These are phyloP conservation scores for Trichophyton equinum DNA, from an alignment of 2,329 filamentous ascomycete genomes.

Conservation along the genomic window DNA sequence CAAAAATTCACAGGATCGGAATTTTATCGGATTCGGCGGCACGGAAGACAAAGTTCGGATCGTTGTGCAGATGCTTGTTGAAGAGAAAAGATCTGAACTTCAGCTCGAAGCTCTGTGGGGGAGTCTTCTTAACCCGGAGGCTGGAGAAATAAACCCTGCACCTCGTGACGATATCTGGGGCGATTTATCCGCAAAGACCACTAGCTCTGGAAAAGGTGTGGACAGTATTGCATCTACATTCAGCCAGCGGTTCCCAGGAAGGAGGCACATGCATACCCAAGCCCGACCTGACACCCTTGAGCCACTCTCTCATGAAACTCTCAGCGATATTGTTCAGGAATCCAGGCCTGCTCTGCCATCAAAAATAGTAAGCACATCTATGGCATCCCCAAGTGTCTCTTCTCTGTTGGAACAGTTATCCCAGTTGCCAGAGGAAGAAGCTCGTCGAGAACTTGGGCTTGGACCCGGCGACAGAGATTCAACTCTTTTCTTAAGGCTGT, in stretches of 20 bases:
- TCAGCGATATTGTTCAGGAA: neutral
- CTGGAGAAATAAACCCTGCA: conserved; percentile 19
- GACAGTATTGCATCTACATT: neutral
- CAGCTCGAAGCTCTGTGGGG: conserved; percentile 55
- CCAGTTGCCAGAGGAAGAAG: conserved; percentile 21
- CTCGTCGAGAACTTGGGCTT: conserved; percentile 25
- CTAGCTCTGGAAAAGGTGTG: neutral
- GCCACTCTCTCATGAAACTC: neutral
- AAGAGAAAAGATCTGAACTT: conserved; percentile 55
- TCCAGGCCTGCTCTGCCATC: neutral
- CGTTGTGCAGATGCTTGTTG: conserved; percentile 60
- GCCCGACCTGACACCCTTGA: neutral
- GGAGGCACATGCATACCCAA: neutral
- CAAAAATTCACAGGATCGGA: conserved; percentile 5
- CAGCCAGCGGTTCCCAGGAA: neutral
- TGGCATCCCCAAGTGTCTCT: conserved; percentile 2
- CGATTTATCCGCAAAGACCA: neutral
- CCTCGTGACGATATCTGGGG: conserved; percentile 16
- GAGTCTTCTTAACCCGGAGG: conserved; percentile 24
- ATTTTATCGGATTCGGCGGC: conserved; percentile 64
- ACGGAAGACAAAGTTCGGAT: conserved; percentile 45
- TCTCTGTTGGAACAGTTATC: conserved; percentile 21
- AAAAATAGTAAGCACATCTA: neutral
- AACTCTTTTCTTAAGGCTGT: conserved; percentile 33
- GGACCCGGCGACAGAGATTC: conserved; percentile 27